phyloP scores from a whole-genome alignment of 306 rosid genomes.

The Acacia confusa region DNA sequence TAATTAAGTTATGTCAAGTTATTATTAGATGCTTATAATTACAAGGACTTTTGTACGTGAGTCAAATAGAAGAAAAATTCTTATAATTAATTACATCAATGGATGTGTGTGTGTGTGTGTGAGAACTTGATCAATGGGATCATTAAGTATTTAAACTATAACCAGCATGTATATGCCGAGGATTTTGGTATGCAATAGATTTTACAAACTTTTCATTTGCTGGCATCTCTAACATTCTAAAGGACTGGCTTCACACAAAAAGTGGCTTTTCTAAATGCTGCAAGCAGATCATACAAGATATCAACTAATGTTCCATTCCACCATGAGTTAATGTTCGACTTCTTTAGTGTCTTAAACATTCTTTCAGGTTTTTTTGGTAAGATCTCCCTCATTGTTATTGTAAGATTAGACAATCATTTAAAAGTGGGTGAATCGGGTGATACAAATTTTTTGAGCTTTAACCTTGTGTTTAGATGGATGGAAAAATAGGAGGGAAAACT shows the following conservation, averaged over 20 bases:
- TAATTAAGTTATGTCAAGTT: too few species aligned
- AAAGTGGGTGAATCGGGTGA: too few species aligned
- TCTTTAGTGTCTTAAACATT: neutral
- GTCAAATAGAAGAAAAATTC: neutral
- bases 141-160: neutral
- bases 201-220: neutral
- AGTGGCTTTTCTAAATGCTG: neutral
- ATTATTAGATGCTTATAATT: too few species aligned
- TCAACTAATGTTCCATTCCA: neutral
- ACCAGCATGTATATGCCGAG: neutral
- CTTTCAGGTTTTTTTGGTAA: too few species aligned
- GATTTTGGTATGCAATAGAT: neutral
- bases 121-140: neutral
- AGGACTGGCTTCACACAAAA: neutral
- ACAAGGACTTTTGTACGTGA: too few species aligned
- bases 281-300: neutral
- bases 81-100: neutral
- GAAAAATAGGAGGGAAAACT: too few species aligned
- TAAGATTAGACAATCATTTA: too few species aligned
- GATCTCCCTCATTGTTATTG: neutral
- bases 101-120: neutral
- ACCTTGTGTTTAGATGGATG: too few species aligned
- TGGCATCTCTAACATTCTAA: slow-evolving; percentile 5
- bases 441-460: too few species aligned
- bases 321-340: neutral